Conservation (phyloP, 1,139 yeast species). For the Kurtzmaniella quercitrusa region DNA sequence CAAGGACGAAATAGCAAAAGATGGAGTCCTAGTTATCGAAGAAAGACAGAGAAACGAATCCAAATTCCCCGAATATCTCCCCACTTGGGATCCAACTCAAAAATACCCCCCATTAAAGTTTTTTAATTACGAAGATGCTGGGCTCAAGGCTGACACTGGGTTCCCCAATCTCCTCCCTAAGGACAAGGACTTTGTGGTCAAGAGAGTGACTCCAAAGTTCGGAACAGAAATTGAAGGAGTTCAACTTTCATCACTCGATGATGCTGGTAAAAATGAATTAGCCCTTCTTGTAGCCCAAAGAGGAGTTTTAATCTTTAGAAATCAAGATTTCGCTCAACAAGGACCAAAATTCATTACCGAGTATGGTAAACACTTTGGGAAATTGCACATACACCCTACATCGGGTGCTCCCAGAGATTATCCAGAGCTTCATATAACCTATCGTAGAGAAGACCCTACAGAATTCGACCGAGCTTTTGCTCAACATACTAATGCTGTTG, state of each 20-base stretch:
- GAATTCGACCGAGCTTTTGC: slow-evolving; percentile 31
- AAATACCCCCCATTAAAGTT: slow-evolving; percentile 43
- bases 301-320: slow-evolving; percentile 65
- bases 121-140: slow-evolving; percentile 51
- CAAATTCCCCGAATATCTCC: slow-evolving; percentile 38
- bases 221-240: slow-evolving; percentile 62
- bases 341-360: slow-evolving; percentile 52
- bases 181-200: slow-evolving; percentile 23
- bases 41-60: slow-evolving; percentile 19
- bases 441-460: slow-evolving; percentile 41
- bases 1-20: slow-evolving; percentile 34
- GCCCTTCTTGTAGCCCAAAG: slow-evolving; percentile 62
- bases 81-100: slow-evolving; percentile 47
- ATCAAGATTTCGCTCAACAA: slow-evolving; percentile 56
- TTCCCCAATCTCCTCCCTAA: slow-evolving; percentile 48
- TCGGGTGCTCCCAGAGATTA: slow-evolving; percentile 60
- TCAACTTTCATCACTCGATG: slow-evolving; percentile 50
- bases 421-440: slow-evolving; percentile 61
- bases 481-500: slow-evolving; percentile 28
- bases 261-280: slow-evolving; percentile 57
- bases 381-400: slow-evolving; percentile 69
- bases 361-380: slow-evolving; percentile 63
- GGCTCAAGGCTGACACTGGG: slow-evolving; percentile 51
- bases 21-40: slow-evolving; percentile 35
- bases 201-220: slow-evolving; percentile 55